These are phyloP conservation scores for Boletus sp. DNA, from an alignment of 1,284 basidiomycete species.

Conservation along the genomic window DNA sequence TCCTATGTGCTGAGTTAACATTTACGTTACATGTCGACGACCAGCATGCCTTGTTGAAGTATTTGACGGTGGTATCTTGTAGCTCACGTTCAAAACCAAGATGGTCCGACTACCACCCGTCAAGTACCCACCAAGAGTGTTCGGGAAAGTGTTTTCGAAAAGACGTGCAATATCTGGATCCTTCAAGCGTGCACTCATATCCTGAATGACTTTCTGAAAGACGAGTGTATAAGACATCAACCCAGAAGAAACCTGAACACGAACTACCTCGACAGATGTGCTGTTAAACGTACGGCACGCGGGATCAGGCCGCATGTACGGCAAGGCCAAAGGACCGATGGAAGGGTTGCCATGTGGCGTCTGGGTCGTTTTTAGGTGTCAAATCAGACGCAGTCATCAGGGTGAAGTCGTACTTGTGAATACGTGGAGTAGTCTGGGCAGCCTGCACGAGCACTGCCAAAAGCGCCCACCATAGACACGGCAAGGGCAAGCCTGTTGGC, in stretches of 20 bases:
- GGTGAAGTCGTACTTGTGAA: slow-evolving; percentile 45
- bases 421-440: slow-evolving; percentile 64
- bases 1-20: slow-evolving; percentile 32
- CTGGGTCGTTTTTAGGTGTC: slow-evolving; percentile 29
- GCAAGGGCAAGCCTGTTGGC: slow-evolving; percentile 9
- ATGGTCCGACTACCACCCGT: background rate
- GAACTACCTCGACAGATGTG: slow-evolving; percentile 59
- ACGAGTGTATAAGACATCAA: background rate
- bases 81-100: background rate
- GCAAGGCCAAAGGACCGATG: slow-evolving; percentile 56
- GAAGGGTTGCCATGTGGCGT: slow-evolving; percentile 57
- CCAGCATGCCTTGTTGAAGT: slow-evolving; percentile 52
- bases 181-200: slow-evolving; percentile 66
- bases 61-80: slow-evolving; percentile 70
- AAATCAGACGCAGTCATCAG: background rate
- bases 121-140: slow-evolving; percentile 56
- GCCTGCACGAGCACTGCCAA: slow-evolving; percentile 28
- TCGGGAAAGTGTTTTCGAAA: slow-evolving; percentile 76
- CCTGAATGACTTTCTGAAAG: slow-evolving; percentile 56
- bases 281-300: slow-evolving; percentile 71
- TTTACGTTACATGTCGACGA: background rate
- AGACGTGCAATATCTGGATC: slow-evolving; percentile 71
- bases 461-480: slow-evolving; percentile 26
- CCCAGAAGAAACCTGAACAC: slow-evolving; percentile 1
- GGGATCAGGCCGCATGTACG: slow-evolving; percentile 65